These are phyloP conservation scores for Chlorella variabilis DNA, from an alignment of 163 green algal species.

Conservation along the genomic window DNA sequence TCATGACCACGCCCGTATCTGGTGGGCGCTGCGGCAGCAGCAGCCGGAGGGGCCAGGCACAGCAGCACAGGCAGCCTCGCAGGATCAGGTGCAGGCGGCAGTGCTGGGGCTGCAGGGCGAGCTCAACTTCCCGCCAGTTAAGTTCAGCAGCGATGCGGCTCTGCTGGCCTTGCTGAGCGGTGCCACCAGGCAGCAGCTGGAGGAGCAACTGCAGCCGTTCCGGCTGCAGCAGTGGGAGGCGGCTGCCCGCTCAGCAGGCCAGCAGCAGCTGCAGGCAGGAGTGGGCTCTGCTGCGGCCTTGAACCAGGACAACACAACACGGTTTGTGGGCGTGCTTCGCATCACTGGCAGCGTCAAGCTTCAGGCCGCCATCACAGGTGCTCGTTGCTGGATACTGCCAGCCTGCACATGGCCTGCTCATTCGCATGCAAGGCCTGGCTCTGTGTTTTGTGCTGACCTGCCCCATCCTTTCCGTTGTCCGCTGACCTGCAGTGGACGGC, in stretches of 20 bases:
- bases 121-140: background rate
- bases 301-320: conserved; percentile 18
- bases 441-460: background rate
- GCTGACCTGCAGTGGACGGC: background rate
- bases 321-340: conserved; percentile 10
- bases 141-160: background rate
- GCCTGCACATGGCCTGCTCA: background rate
- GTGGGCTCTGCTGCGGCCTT: background rate
- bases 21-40: conserved; percentile 1
- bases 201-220: conserved; percentile 17
- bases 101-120: no score
- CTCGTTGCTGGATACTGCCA: no score
- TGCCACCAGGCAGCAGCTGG: background rate
- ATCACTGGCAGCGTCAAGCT: background rate
- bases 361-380: conserved; percentile 1
- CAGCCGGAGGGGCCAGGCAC: background rate
- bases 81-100: background rate
- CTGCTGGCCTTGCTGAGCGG: conserved; percentile 5
- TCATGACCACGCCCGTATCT: conserved; percentile 14
- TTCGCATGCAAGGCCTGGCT: no score
- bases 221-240: background rate
- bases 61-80: background rate
- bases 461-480: background rate
- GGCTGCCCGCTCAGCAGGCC: background rate
- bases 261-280: background rate